Percentiles rank a stretch among this genome's conserved stretches.
phyloP scores from a whole-genome alignment of 306 rosid genomes.

The Vigna radiata region DNA sequence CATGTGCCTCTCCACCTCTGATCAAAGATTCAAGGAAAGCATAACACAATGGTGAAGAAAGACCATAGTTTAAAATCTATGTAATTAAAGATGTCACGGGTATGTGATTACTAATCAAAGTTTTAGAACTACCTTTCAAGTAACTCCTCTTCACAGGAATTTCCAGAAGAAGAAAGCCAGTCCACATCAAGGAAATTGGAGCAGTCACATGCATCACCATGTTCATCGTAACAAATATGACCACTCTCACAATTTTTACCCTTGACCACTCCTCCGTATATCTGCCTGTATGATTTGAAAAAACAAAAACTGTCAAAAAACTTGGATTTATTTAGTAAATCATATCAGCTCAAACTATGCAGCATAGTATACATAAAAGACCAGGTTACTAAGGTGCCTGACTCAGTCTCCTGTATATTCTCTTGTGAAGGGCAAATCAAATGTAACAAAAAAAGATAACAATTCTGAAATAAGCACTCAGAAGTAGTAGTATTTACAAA shows the following conservation, averaged over 20 bases:
- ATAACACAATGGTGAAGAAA: constrained; percentile 15
- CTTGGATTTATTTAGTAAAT: constrained; percentile 35
- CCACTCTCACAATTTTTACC: constrained; percentile 55
- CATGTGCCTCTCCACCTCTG: constrained; percentile 3
- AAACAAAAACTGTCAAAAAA: constrained; percentile 45
- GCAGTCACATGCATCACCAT: constrained; percentile 72
- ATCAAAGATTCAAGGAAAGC: constrained; percentile 29
- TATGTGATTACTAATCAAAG: neutral
- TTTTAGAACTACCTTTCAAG: constrained; percentile 65
- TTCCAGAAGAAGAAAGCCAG: constrained; percentile 90
- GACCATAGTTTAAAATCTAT: neutral
- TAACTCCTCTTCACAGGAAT: constrained; percentile 88
- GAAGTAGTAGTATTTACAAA: too few species aligned
- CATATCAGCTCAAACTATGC: constrained; percentile 29
- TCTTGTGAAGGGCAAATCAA: too few species aligned
- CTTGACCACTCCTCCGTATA: constrained; percentile 57
- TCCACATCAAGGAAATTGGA: constrained; percentile 75
- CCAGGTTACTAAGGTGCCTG: neutral
- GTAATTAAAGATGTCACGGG: constrained; percentile 10
- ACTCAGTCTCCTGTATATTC: too few species aligned
- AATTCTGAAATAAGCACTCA: too few species aligned
- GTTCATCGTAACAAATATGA: constrained; percentile 69
- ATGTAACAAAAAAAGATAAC: too few species aligned
- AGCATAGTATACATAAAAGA: constrained; percentile 18
- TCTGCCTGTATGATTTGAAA: constrained; percentile 54